phyloP scores from a whole-genome alignment of 1,139 yeast species.

The Yamadazyma jaroonii region DNA sequence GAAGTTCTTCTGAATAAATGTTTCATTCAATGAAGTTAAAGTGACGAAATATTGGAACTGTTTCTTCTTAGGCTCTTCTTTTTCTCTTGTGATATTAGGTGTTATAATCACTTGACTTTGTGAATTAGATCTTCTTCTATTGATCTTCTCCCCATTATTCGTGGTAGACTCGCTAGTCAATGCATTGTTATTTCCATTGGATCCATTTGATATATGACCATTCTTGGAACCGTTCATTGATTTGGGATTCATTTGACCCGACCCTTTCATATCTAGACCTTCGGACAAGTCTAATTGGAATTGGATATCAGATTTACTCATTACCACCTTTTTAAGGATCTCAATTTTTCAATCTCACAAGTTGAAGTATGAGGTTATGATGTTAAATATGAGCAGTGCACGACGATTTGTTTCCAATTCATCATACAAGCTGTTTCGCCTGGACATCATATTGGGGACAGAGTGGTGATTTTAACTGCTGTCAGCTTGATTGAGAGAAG shows the following conservation, averaged over 20 bases:
- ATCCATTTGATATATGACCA: neutral
- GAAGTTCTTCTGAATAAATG: conserved; percentile 77
- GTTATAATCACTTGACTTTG: conserved; percentile 17
- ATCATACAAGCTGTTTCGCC: no score
- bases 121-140: conserved; percentile 38
- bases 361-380: no score
- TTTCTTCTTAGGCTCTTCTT: conserved; percentile 20
- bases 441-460: no score
- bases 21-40: conserved; percentile 71
- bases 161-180: no score
- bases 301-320: conserved; percentile 19
- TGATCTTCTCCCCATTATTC: conserved; percentile 6
- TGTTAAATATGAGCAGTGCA: no score
- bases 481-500: no score
- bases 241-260: neutral
- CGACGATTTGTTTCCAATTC: no score
- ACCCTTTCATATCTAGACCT: neutral
- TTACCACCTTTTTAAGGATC: conserved; percentile 1
- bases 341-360: no score
- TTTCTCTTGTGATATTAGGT: conserved; percentile 8
- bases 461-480: no score
- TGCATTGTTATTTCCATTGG: neutral
- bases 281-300: conserved; percentile 17
- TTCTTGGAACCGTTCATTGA: neutral
- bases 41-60: conserved; percentile 56